A percentile compares a stretch with the other conserved stretches of the same genome.
phyloP scores from a whole-genome alignment of 140 eudicot genomes.

The Senecio squalidus region DNA sequence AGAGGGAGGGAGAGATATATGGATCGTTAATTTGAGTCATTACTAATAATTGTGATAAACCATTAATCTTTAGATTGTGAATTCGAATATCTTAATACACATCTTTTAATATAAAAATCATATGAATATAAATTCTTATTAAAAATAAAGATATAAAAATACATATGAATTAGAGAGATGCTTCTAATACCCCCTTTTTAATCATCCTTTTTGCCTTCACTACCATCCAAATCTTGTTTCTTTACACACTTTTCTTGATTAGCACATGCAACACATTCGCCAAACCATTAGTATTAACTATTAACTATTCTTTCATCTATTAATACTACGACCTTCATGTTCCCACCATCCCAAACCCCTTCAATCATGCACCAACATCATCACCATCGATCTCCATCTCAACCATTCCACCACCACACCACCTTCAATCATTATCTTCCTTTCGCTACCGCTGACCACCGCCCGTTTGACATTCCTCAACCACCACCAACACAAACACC shows the following conservation, averaged over 20 bases:
- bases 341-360: conserved; percentile 23
- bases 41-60: too few species aligned
- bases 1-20: too few species aligned
- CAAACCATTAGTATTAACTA: conserved; percentile 6
- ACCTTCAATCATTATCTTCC: conserved; percentile 42
- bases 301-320: conserved; percentile 12
- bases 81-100: too few species aligned
- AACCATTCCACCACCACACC: conserved; percentile 35
- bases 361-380: conserved; percentile 21
- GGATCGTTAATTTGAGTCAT: too few species aligned
- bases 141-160: too few species aligned
- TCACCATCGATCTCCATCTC: conserved; percentile 12
- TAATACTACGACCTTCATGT: conserved; percentile 18
- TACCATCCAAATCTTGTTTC: conserved; percentile 14
- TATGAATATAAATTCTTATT: too few species aligned
- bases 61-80: too few species aligned
- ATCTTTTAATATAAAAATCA: too few species aligned
- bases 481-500: conserved; percentile 19
- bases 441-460: conserved; percentile 38
- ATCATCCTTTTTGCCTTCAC: conserved; percentile 21
- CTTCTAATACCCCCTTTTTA: conserved; percentile 20
- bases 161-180: not conserved
- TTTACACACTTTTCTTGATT: not conserved
- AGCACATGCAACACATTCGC: conserved; percentile 11
- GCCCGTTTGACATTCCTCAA: conserved; percentile 44